Evolutionary conservation across 179 eudicot genomes (phyloP).

Genomic region (Vitellaria paradoxa): DNA sequence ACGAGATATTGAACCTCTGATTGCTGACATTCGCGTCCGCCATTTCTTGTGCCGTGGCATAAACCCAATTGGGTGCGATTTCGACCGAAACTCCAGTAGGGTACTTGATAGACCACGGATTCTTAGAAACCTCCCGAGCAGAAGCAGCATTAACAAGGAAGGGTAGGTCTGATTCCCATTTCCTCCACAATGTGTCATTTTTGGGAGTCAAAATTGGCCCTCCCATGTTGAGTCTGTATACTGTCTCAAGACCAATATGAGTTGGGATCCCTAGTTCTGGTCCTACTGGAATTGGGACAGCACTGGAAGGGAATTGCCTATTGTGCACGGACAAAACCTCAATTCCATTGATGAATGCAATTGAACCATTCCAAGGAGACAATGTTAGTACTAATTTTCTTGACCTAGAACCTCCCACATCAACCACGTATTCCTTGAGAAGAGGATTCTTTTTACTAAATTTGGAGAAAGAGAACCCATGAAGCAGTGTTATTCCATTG

Average conservation of each 20-base stretch:
- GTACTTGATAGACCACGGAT: constrained; percentile 13
- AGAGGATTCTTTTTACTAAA: background rate
- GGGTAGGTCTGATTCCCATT: constrained; percentile 20
- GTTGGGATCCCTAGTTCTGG: constrained; percentile 1
- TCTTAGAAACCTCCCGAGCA: constrained; percentile 13
- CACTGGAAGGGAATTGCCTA: constrained; percentile 13
- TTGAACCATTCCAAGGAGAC: constrained; percentile 15
- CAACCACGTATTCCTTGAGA: constrained; percentile 22
- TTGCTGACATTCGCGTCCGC: constrained; percentile 21
- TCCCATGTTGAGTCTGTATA: constrained; percentile 21
- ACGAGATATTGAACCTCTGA: constrained; percentile 22
- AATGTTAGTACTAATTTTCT: constrained; percentile 16
- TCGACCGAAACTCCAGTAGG: constrained; percentile 20
- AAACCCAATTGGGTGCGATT: constrained; percentile 23
- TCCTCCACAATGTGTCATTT: constrained; percentile 27
- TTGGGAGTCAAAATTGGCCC: constrained; percentile 15
- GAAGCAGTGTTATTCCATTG: constrained; percentile 24
- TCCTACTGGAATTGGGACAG: constrained; percentile 15
- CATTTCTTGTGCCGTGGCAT: constrained; percentile 27
- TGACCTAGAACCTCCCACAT: constrained; percentile 14
- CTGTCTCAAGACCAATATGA: constrained; percentile 17
- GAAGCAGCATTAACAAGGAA: constrained; percentile 21
- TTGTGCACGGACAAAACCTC: constrained; percentile 21
- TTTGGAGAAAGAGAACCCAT: constrained; percentile 19
- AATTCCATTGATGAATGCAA: constrained; percentile 23